A percentile compares a stretch with the other conserved stretches of the same genome.
These are phyloP conservation scores for Anthracocystis panici-leucophaei DNA, from an alignment of 1,284 basidiomycete species.

Conservation along the genomic window DNA sequence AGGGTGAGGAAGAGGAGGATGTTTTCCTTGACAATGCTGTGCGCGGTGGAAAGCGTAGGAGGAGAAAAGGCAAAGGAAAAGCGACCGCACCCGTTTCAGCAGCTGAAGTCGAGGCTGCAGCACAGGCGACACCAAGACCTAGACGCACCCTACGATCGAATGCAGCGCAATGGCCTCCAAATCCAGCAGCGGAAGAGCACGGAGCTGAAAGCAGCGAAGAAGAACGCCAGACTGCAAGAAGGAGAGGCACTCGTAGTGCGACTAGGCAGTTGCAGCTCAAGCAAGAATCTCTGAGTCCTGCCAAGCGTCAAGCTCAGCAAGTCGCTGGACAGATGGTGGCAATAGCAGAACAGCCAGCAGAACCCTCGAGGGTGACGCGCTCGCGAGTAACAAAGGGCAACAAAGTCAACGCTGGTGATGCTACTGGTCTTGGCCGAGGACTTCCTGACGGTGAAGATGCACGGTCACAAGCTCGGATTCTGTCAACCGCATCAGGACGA, in stretches of 20 bases:
- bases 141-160: constrained; percentile 27
- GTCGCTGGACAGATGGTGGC: not conserved
- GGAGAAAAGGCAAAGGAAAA: constrained; percentile 21
- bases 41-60: constrained; percentile 3
- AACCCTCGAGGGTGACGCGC: not conserved
- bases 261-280: constrained; percentile 26
- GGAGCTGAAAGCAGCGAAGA: not conserved
- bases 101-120: constrained; percentile 3
- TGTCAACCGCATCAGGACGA: constrained; percentile 36
- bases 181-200: not conserved
- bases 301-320: constrained; percentile 20
- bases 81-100: not conserved
- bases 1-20: constrained; percentile 51
- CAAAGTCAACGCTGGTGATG: not conserved
- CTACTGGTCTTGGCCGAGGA: constrained; percentile 33
- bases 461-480: constrained; percentile 11
- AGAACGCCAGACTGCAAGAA: constrained; percentile 26
- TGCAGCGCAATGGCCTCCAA: constrained; percentile 4
- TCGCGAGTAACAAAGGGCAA: not conserved
- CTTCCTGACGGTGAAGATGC: constrained; percentile 15
- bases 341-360: not conserved
- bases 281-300: constrained; percentile 27
- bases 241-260: constrained; percentile 15
- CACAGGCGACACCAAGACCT: constrained; percentile 17
- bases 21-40: constrained; percentile 39